Conservation (phyloP, 331 rosid species). For the Rosa hybrid region DNA sequence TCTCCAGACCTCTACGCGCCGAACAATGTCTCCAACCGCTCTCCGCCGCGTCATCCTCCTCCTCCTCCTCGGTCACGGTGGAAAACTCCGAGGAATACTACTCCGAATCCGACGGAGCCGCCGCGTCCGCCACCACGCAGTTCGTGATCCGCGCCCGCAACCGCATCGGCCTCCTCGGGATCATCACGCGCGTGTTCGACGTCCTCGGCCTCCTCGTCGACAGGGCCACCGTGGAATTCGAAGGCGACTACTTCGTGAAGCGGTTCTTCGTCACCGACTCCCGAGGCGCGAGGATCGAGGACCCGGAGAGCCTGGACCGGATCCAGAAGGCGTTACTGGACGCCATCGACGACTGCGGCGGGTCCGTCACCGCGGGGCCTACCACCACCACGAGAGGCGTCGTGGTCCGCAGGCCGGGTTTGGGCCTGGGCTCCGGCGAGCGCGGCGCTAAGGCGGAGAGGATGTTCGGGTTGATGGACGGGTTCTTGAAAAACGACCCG, state of each 20-base stretch:
- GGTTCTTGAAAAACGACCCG: conserved; percentile 66
- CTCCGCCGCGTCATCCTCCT: conserved; percentile 28
- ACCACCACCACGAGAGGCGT: conserved; percentile 40
- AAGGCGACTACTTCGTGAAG: conserved; percentile 57
- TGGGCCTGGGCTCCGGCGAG: conserved; percentile 41
- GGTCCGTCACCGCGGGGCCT: conserved; percentile 29
- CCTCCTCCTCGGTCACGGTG: conserved; percentile 29
- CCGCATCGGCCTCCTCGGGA: conserved; percentile 69
- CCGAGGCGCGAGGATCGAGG: conserved; percentile 51
- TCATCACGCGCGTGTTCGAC: conserved; percentile 64
- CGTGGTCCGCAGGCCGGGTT: conserved; percentile 58
- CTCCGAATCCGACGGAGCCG: conserved; percentile 9
- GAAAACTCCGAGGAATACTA: conserved; percentile 35
- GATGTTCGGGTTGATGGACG: conserved; percentile 67
- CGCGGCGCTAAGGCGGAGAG: conserved; percentile 56
- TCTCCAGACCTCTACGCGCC: not conserved
- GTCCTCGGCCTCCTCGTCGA: conserved; percentile 67
- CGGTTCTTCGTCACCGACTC: conserved; percentile 67
- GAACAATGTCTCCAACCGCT: conserved; percentile 17
- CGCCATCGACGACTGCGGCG: conserved; percentile 42
- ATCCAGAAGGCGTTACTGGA: conserved; percentile 60
- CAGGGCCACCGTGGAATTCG: conserved; percentile 63
- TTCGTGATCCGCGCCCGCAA: conserved; percentile 64
- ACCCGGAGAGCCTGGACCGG: conserved; percentile 47
- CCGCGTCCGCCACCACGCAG: conserved; percentile 37